Evolutionary conservation across 129 eudicot genomes (phyloP).

Genomic region (Flaveria brownii): DNA sequence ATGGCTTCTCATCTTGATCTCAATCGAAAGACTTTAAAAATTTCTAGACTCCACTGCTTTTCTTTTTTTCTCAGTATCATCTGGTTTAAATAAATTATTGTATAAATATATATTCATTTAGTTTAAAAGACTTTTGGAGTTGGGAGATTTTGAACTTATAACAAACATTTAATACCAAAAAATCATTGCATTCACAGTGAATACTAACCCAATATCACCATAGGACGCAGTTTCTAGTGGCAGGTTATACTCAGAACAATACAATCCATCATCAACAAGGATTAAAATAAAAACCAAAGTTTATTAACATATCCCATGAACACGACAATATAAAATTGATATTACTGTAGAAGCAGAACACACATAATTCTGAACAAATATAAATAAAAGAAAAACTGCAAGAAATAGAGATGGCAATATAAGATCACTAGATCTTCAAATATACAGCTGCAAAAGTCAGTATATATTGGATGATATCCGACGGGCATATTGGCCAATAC

Average conservation of each 20-base stretch:
- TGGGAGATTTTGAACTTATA: not conserved
- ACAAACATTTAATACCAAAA: not conserved
- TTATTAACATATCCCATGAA: not conserved
- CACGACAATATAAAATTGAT: constrained; percentile 12
- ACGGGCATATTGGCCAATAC: constrained; percentile 3
- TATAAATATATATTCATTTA: too few relatives aligned
- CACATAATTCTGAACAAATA: constrained; percentile 9
- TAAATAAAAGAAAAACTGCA: not conserved
- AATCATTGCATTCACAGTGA: not conserved
- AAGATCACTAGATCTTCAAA: constrained; percentile 26
- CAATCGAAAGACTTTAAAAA: too few relatives aligned
- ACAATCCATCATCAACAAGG: not conserved
- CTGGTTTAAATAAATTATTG: too few relatives aligned
- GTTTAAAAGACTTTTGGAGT: not conserved
- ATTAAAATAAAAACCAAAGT: not conserved
- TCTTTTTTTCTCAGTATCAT: too few relatives aligned
- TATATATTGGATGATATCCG: constrained; percentile 18
- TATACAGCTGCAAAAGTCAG: constrained; percentile 29
- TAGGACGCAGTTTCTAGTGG: constrained; percentile 45
- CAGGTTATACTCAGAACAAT: constrained; percentile 43
- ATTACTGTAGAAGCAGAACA: not conserved
- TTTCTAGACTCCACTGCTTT: too few relatives aligned
- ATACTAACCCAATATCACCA: not conserved
- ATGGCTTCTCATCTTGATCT: too few relatives aligned
- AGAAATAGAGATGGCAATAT: constrained; percentile 15